These are phyloP conservation scores for Chrysanthemum lavandulifolium DNA, from an alignment of 129 eudicot genomes.

Conservation along the genomic window DNA sequence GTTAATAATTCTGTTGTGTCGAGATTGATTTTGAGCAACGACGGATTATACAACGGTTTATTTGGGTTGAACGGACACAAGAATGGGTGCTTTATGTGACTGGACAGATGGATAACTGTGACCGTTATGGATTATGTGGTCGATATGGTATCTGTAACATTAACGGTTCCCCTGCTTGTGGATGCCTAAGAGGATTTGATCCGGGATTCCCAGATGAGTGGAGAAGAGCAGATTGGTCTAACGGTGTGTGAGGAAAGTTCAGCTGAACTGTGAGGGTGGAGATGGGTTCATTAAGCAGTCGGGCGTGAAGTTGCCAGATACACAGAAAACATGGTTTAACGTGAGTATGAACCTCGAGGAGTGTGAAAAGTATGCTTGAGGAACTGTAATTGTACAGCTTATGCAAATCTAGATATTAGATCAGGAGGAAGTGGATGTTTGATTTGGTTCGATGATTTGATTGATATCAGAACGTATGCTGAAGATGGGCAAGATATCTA, in stretches of 20 bases:
- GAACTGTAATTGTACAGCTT: slow-evolving; percentile 53
- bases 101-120: slow-evolving; percentile 36
- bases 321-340: slow-evolving; percentile 27
- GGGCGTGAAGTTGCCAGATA: slow-evolving; percentile 38
- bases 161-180: slow-evolving; percentile 23
- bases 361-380: slow-evolving; percentile 37
- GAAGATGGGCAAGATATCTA: slow-evolving; percentile 49
- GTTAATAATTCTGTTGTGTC: slow-evolving; percentile 20
- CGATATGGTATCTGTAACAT: slow-evolving; percentile 32
- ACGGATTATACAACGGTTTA: slow-evolving; percentile 25
- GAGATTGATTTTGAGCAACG: slow-evolving; percentile 26
- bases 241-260: slow-evolving; percentile 35
- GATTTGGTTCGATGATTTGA: slow-evolving; percentile 51
- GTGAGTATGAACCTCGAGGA: slow-evolving; percentile 40
- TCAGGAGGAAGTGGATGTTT: slow-evolving; percentile 41
- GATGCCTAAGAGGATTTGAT: slow-evolving; percentile 39
- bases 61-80: slow-evolving; percentile 16
- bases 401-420: slow-evolving; percentile 32
- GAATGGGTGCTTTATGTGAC: slow-evolving; percentile 24
- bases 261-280: slow-evolving; percentile 30
- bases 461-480: slow-evolving; percentile 45
- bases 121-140: slow-evolving; percentile 38
- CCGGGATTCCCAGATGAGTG: slow-evolving; percentile 36
- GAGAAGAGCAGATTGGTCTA: slow-evolving; percentile 36
- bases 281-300: slow-evolving; percentile 38